Evolutionary conservation across 129 eudicot species (phyloP).

Genomic region (Escallonia rubra): DNA sequence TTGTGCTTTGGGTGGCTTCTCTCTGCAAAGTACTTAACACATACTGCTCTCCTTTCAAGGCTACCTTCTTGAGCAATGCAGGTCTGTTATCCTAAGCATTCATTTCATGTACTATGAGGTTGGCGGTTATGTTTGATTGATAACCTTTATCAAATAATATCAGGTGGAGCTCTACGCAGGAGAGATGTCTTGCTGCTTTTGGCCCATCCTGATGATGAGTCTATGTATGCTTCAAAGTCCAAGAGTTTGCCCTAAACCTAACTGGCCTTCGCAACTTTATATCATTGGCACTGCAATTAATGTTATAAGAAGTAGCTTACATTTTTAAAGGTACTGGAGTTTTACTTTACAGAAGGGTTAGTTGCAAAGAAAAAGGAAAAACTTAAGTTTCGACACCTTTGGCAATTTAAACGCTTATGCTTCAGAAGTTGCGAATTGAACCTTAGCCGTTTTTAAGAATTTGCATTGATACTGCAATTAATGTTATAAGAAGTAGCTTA

Average conservation of each 20-base stretch:
- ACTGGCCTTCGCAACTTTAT: background rate
- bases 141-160: constrained; percentile 10
- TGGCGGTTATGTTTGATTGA: background rate
- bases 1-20: constrained; percentile 59
- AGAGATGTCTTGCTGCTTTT: constrained; percentile 60
- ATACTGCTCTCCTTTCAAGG: constrained; percentile 28
- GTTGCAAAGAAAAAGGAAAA: too few relatives aligned
- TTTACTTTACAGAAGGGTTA: too few relatives aligned
- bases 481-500: too few relatives aligned
- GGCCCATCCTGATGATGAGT: constrained; percentile 95
- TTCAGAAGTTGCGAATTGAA: too few relatives aligned
- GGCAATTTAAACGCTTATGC: too few relatives aligned
- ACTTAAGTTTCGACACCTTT: too few relatives aligned
- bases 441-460: too few relatives aligned
- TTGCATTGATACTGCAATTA: too few relatives aligned
- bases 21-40: constrained; percentile 52
- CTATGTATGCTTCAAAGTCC: constrained; percentile 50
- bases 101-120: background rate
- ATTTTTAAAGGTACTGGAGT: too few relatives aligned
- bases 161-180: constrained; percentile 43
- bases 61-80: constrained; percentile 28
- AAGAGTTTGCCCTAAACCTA: background rate
- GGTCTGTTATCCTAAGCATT: constrained; percentile 11
- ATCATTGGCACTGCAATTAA: background rate
- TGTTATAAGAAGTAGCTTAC: too few relatives aligned